These are phyloP conservation scores for Claviceps sp. DNA, from an alignment of 2,329 filamentous ascomycete genomes.

Conservation along the genomic window DNA sequence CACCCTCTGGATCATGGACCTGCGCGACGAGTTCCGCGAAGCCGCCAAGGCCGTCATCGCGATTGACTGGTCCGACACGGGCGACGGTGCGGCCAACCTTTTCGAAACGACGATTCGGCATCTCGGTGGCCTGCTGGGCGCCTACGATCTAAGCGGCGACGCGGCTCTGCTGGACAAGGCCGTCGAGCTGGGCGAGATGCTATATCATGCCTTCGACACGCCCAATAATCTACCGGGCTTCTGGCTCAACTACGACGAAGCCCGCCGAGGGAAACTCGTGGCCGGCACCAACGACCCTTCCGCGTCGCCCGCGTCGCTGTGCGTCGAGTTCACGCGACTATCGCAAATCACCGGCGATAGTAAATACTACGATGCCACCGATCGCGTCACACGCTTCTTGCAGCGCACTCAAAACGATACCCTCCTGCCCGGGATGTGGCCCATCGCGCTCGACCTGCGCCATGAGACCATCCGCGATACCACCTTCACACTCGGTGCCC, in stretches of 20 bases:
- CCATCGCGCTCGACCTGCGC: conserved; percentile 44
- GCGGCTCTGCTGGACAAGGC: conserved; percentile 34
- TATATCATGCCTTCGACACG: conserved; percentile 41
- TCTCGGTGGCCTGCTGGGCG: conserved; percentile 36
- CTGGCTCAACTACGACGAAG: conserved; percentile 30
- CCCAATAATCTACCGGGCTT: conserved; percentile 37
- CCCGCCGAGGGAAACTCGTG: conserved; percentile 30
- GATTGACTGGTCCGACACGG: conserved; percentile 38
- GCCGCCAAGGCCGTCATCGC: conserved; percentile 35
- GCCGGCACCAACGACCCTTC: conserved; percentile 34
- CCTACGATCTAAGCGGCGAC: conserved; percentile 36
- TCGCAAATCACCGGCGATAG: conserved; percentile 58
- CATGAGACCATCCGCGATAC: conserved; percentile 38
- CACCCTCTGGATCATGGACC: conserved; percentile 49
- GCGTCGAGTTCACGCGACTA: conserved; percentile 61
- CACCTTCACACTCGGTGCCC: conserved; percentile 37
- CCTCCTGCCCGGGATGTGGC: conserved; percentile 66
- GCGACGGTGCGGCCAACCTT: conserved; percentile 28
- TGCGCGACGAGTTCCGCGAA: conserved; percentile 41
- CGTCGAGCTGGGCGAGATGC: conserved; percentile 38
- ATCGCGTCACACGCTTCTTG: conserved; percentile 59
- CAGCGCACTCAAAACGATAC: conserved; percentile 54
- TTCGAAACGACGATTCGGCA: conserved; percentile 38
- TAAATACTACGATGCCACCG: conserved; percentile 67
- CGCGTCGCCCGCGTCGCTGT: conserved; percentile 49